Conservation (phyloP, 106 monocot species). For the Dendrobium officinale region DNA sequence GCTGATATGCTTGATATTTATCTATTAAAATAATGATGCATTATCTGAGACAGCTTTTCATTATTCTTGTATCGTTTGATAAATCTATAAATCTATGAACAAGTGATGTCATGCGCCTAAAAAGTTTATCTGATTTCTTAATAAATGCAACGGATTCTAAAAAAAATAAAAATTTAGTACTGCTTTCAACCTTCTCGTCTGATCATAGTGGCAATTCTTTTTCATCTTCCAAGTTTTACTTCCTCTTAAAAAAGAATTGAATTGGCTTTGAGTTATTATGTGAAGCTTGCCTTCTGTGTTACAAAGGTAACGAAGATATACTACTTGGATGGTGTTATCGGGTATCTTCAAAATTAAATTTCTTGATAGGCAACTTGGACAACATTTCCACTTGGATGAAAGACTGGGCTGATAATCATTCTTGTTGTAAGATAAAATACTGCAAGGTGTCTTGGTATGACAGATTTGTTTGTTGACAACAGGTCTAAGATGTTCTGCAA, state of each 20-base stretch:
- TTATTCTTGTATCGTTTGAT: not conserved
- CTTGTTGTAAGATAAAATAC: not conserved
- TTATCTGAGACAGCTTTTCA: not conserved
- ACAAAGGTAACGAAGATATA: not conserved
- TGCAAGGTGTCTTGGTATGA: not conserved
- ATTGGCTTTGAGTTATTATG: not conserved
- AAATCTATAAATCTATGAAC: not conserved
- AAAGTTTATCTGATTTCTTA: not conserved
- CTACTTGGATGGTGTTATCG: not conserved
- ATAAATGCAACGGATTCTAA: no score
- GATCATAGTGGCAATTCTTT: not conserved
- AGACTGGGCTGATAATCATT: not conserved
- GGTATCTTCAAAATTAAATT: not conserved
- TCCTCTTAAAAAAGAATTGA: not conserved
- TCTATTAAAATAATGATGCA: not conserved
- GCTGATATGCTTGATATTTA: not conserved
- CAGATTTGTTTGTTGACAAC: not conserved
- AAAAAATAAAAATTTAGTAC: not conserved
- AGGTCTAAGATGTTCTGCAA: slow-evolving; percentile 27
- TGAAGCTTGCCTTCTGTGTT: not conserved
- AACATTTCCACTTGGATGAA: not conserved
- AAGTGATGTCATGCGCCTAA: not conserved
- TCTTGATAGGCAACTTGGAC: not conserved
- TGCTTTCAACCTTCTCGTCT: not conserved
- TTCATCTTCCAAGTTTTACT: not conserved